Base-by-base conservation (phyloP, 129 eudicot genomes). In the Dittrichia graveolens region DNA sequence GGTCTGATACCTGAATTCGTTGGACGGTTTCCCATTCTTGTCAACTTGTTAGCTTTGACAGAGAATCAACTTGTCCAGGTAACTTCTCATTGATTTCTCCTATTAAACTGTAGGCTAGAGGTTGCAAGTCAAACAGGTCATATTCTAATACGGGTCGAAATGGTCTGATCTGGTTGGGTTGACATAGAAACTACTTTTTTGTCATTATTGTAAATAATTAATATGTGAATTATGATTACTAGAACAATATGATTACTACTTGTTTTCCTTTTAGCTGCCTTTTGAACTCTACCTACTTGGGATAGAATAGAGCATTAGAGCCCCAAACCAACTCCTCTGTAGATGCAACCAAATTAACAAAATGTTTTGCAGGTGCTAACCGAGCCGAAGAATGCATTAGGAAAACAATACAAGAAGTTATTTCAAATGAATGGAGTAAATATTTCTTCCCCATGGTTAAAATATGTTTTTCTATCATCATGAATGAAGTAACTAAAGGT, bases 51-150 rank as follows among this genome's bases (percentile, higher is more conserved):
- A 66, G 99, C 99, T 77, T 91, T 94, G 31, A 94, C 99, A 3
- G 99, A 94, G 84, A 71, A 79, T 70, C 99, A 94, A 84, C 99
- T 94, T 65, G 92, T 94, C 76, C 96, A 94, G 97, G 99, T 94
- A 79, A 18, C 31, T 42, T 44, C 43, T 53, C 42, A 8, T 39
- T 57, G 9, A 18, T 35, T 46, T 65, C 3, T 16, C 35, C 65
- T 9, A 69, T 5, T 61, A 13, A 14, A 31, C 39, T 35, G 3
- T 45, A 15, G 44, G 35, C 54, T 31, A 14, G 7, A 63, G 16
- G 8, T 42, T 40, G 62, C 41, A 57, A n/a, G 62, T 39, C 3
- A 19, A 31, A 4, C 6, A 2, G 60, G 5, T 54, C 60, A 49
- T 15, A 14, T 10, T 34, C 24, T 5, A 14, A 16, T 5, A 53